phyloP scores from a whole-genome alignment of 768 basidiomycete species.

The Suillus subluteus region DNA sequence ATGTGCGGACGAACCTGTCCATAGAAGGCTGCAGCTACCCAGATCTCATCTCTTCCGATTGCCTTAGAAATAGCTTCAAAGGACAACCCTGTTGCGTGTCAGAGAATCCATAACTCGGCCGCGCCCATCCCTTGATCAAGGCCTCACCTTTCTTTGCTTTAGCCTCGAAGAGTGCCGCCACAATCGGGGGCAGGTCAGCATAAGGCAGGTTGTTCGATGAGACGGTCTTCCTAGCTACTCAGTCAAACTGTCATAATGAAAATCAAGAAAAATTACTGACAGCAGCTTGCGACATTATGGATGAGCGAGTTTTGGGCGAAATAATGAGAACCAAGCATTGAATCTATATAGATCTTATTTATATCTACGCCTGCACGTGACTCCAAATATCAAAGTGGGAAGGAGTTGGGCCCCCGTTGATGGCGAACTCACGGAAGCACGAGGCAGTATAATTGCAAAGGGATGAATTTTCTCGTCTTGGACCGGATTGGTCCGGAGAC shows the following conservation, averaged over 20 bases:
- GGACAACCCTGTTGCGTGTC: constrained; percentile 50
- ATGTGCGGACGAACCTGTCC: constrained; percentile 57
- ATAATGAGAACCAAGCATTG: constrained; percentile 11
- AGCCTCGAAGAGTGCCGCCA: constrained; percentile 57
- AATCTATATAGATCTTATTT: constrained; percentile 15
- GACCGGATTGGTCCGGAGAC: background rate
- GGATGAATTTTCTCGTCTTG: constrained; percentile 7
- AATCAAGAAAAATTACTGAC: constrained; percentile 30
- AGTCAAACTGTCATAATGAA: background rate
- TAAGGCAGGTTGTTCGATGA: constrained; percentile 48
- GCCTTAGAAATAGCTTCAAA: constrained; percentile 71
- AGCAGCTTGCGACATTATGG: constrained; percentile 41
- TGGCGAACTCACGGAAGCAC: constrained; percentile 8
- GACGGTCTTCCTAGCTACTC: constrained; percentile 36
- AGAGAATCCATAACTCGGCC: constrained; percentile 1
- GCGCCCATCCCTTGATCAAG: background rate
- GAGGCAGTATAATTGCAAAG: constrained; percentile 3
- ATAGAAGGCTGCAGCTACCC: constrained; percentile 83
- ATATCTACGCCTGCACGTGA: constrained; percentile 18
- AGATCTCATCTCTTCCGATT: constrained; percentile 76
- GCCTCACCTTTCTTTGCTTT: constrained; percentile 64
- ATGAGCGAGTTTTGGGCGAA: background rate
- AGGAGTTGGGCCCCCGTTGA: constrained; percentile 1
- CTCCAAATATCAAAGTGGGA: constrained; percentile 9
- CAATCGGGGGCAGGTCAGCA: constrained; percentile 55